A percentile compares a stretch with the other conserved stretches of the same genome.
phyloP scores from a whole-genome alignment of 2,329 filamentous ascomycete species.

The Ophiocordyceps camponoti-saundersi region DNA sequence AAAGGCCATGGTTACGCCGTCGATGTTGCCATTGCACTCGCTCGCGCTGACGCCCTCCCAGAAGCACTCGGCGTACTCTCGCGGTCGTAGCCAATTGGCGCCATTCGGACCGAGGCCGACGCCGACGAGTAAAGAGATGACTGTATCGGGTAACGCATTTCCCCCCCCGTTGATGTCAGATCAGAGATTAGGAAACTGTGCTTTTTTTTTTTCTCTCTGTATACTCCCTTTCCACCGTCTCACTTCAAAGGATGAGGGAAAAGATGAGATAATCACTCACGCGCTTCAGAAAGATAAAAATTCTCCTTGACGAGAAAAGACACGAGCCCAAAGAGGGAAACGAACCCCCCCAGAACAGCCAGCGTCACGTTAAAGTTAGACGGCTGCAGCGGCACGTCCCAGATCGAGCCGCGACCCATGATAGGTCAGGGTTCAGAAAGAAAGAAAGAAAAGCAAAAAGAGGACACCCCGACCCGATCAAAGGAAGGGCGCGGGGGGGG shows the following conservation, averaged over 20 bases:
- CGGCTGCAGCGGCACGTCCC: constrained; percentile 30
- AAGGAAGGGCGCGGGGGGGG: too few species aligned
- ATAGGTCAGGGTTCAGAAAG: neutral
- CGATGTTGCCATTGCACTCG: constrained; percentile 35
- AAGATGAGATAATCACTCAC: constrained; percentile 33
- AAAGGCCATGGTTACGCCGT: constrained; percentile 67
- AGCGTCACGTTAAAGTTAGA: constrained; percentile 76
- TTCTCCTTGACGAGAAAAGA: constrained; percentile 81
- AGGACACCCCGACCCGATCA: too few species aligned
- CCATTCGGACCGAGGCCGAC: constrained; percentile 64
- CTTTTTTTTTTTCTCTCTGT: too few species aligned
- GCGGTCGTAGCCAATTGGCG: constrained; percentile 56
- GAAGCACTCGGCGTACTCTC: constrained; percentile 47
- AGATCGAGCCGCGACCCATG: constrained; percentile 7
- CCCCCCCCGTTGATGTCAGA: too few species aligned
- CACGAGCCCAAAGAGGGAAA: constrained; percentile 78
- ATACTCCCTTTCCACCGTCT: too few species aligned
- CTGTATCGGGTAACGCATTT: constrained; percentile 17
- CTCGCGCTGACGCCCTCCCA: constrained; percentile 5
- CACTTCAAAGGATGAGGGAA: neutral
- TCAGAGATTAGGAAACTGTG: too few species aligned
- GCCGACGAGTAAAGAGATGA: constrained; percentile 70
- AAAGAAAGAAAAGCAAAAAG: too few species aligned
- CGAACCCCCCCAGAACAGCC: constrained; percentile 68
- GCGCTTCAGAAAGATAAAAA: constrained; percentile 78